Percentiles rank a stretch among this genome's conserved stretches.
These are phyloP conservation scores for Alternaria dauci DNA, from an alignment of 2,329 filamentous ascomycete genomes.

Conservation along the genomic window DNA sequence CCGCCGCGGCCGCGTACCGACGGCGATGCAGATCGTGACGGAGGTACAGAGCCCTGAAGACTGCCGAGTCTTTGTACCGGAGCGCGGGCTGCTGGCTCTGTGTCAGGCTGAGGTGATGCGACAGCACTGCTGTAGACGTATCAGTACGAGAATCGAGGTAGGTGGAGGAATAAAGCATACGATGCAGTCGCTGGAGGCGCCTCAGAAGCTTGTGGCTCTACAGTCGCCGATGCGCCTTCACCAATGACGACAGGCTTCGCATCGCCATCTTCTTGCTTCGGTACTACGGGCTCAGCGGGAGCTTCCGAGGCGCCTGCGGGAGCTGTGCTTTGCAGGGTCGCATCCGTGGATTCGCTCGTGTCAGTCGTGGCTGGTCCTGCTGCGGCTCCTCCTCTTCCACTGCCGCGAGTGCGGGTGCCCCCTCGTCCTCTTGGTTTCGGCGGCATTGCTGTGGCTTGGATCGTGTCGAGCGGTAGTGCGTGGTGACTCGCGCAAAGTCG, in stretches of 20 bases:
- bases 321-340: constrained; percentile 28
- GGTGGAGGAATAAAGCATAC: constrained; percentile 14
- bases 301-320: constrained; percentile 14
- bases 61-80: constrained; percentile 40
- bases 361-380: constrained; percentile 19
- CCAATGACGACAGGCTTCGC: constrained; percentile 23
- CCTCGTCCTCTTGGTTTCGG: constrained; percentile 42
- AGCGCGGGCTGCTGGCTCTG: constrained; percentile 31
- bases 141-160: constrained; percentile 3
- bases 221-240: constrained; percentile 21
- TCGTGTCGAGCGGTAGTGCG: constrained; percentile 3
- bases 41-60: constrained; percentile 37
- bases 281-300: constrained; percentile 19
- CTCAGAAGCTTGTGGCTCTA: constrained; percentile 20
- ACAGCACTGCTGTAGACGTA: constrained; percentile 16
- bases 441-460: constrained; percentile 35
- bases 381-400: constrained; percentile 29
- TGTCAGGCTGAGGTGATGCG: constrained; percentile 26
- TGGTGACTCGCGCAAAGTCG: constrained; percentile 20
- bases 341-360: constrained; percentile 22
- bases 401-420: constrained; percentile 32
- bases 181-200: constrained; percentile 17
- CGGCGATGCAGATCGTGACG: constrained; percentile 43
- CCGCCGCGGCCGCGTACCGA: constrained; percentile 38
- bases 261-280: constrained; percentile 33